Evolutionary conservation across 2,329 filamentous ascomycete species (phyloP), one percentile per base, ranked within the genome.

Genomic region (Tolypocladium ophioglossoides): DNA sequence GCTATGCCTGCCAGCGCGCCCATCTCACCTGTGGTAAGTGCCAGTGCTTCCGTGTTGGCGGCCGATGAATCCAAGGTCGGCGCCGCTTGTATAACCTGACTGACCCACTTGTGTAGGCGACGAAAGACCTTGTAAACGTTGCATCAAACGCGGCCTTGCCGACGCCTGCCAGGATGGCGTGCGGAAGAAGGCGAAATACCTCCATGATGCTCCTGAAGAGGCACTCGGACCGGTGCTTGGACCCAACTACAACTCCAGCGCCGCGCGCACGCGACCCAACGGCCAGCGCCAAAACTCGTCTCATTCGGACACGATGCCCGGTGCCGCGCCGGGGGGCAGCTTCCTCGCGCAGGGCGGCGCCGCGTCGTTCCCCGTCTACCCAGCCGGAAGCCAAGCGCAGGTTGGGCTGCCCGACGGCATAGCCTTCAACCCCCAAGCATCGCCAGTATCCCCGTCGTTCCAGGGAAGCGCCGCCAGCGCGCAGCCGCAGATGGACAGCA

Each of bases 111-210:
- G 41, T 52, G 24, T 66, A 97, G 94, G 92, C 64, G 94, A 99
- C 69, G 92, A 99, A 70, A 82, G 94, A 62, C 94, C 94, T 52
- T 99, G 94, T 68, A 84, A 91, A 66, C 80, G 94, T 65, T 99
- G 94, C 70, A 90, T 97, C 63, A 96, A 96, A 72, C 86, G 94
- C 63, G 89, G 90, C 48, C 81, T 97, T 24, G 88, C 91, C 64
- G 91, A 96, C 68, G 84, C 84, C 57, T 99, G 94, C 66, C 91
- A 96, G 70, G 94, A 99, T 67, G 94, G 94, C 53, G 91, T 97
- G 52, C 87, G 94, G 59, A 99, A 99, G 73, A 99, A 97, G 78
- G 94, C 94, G 52, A 99, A 99, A 71, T 99, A 99, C 70, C 87
- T 99, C 54, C 91, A 97, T 66, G 94, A 97, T 78, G 91, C 92